Evolutionary conservation across 148 eudicot genomes (phyloP).

Genomic region (Silene uniflora): DNA sequence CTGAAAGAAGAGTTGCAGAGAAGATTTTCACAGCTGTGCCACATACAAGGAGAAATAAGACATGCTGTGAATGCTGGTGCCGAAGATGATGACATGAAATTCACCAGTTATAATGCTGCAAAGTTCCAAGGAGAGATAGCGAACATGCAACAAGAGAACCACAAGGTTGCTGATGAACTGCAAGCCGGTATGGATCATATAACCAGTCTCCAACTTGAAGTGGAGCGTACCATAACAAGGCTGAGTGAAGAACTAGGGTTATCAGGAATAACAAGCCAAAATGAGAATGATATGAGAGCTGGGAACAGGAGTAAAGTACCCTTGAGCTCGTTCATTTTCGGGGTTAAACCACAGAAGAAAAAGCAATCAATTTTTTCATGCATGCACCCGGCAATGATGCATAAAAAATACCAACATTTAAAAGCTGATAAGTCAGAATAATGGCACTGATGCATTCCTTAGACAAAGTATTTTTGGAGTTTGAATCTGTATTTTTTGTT

Average conservation of each 20-base stretch:
- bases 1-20: constrained; percentile 64
- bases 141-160: constrained; percentile 94
- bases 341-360: constrained; percentile 58
- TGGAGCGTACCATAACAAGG: constrained; percentile 47
- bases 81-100: constrained; percentile 66
- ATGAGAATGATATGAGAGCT: constrained; percentile 23
- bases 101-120: constrained; percentile 82
- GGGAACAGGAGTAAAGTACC: constrained; percentile 45
- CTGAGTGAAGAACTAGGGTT: constrained; percentile 54
- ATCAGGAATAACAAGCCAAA: constrained; percentile 35
- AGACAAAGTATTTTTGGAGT: constrained; percentile 21
- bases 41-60: constrained; percentile 63
- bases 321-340: constrained; percentile 70
- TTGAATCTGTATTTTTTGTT: constrained; percentile 11
- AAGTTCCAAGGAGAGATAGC: constrained; percentile 83
- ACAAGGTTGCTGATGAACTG: constrained; percentile 74
- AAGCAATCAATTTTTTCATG: constrained; percentile 60
- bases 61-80: constrained; percentile 54
- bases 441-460: neutral
- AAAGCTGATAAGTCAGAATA: constrained; percentile 27
- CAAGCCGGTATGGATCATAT: constrained; percentile 71
- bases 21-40: constrained; percentile 51
- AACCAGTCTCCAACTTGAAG: constrained; percentile 48
- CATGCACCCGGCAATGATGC: constrained; percentile 44
- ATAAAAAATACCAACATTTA: constrained; percentile 33